Conservation (phyloP, 208 protist genomes). For the Acanthamoeba castellanii region DNA sequence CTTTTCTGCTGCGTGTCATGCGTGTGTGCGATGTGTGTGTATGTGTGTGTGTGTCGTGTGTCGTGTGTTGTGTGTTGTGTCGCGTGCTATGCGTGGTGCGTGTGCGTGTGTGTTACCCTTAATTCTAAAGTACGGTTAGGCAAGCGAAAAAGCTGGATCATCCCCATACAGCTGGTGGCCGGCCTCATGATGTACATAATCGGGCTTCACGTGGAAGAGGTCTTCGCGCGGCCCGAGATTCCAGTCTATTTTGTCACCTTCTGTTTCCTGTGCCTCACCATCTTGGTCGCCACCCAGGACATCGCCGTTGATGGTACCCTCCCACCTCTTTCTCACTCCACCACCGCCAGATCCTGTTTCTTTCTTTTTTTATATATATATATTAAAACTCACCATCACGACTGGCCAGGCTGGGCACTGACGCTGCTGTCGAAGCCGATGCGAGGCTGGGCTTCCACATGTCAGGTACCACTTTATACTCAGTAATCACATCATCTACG, state of each 20-base stretch:
- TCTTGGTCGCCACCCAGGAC: constrained; percentile 85
- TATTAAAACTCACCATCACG: too few species aligned
- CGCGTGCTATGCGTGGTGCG: not conserved
- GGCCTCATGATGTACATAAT: constrained; percentile 55
- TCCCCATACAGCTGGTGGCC: constrained; percentile 79
- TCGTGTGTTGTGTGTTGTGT: constrained; percentile 65
- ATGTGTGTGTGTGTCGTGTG: not conserved
- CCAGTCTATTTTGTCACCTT: constrained; percentile 75
- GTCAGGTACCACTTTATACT: constrained; percentile 67
- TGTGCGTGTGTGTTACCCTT: constrained; percentile 33
- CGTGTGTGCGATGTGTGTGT: not conserved
- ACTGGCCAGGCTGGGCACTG: constrained; percentile 78
- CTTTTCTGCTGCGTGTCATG: not conserved
- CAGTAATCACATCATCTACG: not conserved
- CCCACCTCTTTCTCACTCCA: not conserved
- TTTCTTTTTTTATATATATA: not conserved
- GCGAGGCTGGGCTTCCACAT: constrained; percentile 80
- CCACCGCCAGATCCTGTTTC: not conserved
- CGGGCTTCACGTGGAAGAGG: constrained; percentile 39
- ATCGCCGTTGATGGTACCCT: constrained; percentile 85
- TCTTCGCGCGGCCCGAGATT: constrained; percentile 3
- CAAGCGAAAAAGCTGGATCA: constrained; percentile 82
- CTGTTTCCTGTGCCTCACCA: constrained; percentile 79
- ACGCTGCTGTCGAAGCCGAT: constrained; percentile 82
- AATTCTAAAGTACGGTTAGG: constrained; percentile 61